These are phyloP conservation scores for Alternaria gansuensis DNA, from an alignment of 2,329 filamentous ascomycete species.

Conservation along the genomic window DNA sequence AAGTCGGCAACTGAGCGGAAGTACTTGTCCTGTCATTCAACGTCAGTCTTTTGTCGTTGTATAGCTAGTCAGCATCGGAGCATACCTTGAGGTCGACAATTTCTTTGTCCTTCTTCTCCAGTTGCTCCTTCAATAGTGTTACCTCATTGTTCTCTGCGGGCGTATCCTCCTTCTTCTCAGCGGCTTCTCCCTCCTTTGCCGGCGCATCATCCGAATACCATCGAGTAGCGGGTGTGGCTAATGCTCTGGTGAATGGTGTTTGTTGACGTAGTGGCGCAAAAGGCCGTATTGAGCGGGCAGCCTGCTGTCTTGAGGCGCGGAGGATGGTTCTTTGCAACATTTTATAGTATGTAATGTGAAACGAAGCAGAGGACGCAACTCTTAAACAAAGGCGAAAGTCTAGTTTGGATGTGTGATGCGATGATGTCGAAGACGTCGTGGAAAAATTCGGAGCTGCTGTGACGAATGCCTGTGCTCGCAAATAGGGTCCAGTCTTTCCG, in stretches of 20 bases:
- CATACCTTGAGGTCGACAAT: constrained; percentile 84
- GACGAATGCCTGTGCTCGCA: constrained; percentile 14
- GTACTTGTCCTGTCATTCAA: constrained; percentile 79
- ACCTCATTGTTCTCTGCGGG: constrained; percentile 36
- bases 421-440: constrained; percentile 33
- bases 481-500: constrained; percentile 30
- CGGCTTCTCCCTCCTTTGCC: constrained; percentile 53
- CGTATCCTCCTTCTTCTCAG: constrained; percentile 59
- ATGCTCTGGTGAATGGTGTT: constrained; percentile 43
- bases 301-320: constrained; percentile 58
- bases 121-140: constrained; percentile 65
- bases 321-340: constrained; percentile 63
- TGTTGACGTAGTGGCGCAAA: constrained; percentile 50
- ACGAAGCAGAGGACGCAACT: background rate
- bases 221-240: constrained; percentile 46
- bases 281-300: constrained; percentile 54
- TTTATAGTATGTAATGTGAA: constrained; percentile 32
- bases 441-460: constrained; percentile 31
- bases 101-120: constrained; percentile 77
- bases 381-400: constrained; percentile 11
- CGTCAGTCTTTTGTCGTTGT: background rate
- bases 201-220: constrained; percentile 61
- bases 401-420: constrained; percentile 18
- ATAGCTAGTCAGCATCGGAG: background rate
- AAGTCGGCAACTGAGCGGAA: constrained; percentile 94